phyloP scores from a whole-genome alignment of 345 rosid species.

The Sonneratia alba region DNA sequence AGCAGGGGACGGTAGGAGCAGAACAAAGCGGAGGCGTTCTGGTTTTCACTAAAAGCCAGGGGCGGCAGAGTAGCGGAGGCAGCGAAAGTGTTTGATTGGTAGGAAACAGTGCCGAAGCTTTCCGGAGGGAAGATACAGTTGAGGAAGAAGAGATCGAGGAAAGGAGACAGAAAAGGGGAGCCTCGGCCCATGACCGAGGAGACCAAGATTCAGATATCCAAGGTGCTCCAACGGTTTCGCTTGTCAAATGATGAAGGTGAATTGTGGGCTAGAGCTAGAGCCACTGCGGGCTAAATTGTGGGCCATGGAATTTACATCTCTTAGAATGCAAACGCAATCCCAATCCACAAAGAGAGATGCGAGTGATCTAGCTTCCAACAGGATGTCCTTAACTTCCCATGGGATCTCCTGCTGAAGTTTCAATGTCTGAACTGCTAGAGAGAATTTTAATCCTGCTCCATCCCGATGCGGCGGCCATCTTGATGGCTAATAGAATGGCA shows the following conservation, averaged over 20 bases:
- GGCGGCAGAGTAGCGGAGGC: background rate
- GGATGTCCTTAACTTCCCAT: no score
- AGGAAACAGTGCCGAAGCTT: constrained; percentile 1
- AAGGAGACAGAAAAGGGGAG: constrained; percentile 3
- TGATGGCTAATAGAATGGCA: no score
- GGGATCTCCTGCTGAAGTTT: no score
- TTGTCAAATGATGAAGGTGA: constrained; percentile 42
- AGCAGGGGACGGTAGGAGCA: background rate
- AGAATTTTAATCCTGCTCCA: no score
- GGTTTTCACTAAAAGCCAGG: background rate
- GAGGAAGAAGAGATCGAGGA: constrained; percentile 11
- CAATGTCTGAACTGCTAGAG: no score
- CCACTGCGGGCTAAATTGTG: no score
- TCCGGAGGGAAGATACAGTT: constrained; percentile 18
- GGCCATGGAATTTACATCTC: no score
- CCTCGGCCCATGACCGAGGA: constrained; percentile 30
- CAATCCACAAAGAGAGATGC: no score
- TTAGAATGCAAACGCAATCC: no score
- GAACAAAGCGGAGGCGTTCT: background rate
- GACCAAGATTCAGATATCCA: constrained; percentile 40
- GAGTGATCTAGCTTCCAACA: no score
- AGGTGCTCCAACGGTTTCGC: constrained; percentile 41
- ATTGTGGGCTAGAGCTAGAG: no score
- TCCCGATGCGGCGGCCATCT: no score
- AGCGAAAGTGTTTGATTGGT: background rate